A percentile compares a stretch with the other conserved stretches of the same genome.
phyloP scores from a whole-genome alignment of 441 rosid species.

The Aleurites moluccanus region DNA sequence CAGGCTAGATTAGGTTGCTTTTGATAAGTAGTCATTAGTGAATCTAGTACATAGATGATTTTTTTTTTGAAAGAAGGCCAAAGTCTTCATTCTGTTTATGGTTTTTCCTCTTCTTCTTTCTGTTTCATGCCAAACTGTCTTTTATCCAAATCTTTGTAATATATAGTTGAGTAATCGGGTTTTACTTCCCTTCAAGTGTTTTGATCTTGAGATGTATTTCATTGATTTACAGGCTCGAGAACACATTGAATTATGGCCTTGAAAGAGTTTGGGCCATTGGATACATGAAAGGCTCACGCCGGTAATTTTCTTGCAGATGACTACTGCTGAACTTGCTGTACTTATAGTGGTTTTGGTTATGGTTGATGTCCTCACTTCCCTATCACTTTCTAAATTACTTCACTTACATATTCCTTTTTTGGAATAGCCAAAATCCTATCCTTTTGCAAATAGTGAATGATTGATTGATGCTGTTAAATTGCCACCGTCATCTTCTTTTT shows the following conservation, averaged over 20 bases:
- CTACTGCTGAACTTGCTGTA: background rate
- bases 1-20: conserved; percentile 1
- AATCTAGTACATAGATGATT: background rate
- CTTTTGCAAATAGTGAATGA: no score
- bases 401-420: no score
- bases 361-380: background rate
- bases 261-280: conserved; percentile 92
- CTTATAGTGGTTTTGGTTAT: background rate
- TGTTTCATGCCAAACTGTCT: background rate
- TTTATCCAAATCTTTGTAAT: background rate
- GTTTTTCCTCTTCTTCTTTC: background rate
- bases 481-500: no score
- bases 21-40: background rate
- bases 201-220: conserved; percentile 5
- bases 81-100: background rate
- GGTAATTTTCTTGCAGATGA: conserved; percentile 47
- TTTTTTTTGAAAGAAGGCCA: background rate
- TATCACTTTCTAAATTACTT: no score
- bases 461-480: no score
- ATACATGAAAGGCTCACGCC: conserved; percentile 66
- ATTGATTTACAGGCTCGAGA: conserved; percentile 68
- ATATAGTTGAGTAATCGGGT: background rate
- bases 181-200: background rate
- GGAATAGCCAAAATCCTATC: no score
- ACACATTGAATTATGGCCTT: conserved; percentile 83